phyloP scores from a whole-genome alignment of 139 green algal species.

The Ettlia oleoabundans region DNA sequence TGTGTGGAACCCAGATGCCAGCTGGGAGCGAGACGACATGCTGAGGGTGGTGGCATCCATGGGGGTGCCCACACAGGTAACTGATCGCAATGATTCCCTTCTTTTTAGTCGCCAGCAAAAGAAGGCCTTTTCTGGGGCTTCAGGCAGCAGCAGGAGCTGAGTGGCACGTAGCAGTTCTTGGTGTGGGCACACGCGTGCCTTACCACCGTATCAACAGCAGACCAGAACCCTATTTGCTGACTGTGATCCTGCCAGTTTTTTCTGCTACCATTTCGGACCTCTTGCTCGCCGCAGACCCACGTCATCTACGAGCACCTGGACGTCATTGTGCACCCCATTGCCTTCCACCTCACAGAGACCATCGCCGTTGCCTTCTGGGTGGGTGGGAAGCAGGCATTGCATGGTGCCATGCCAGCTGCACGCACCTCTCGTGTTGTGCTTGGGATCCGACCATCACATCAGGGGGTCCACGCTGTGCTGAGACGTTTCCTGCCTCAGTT shows the following conservation, averaged over 20 bases:
- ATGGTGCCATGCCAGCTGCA: too few species aligned
- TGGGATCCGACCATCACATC: too few species aligned
- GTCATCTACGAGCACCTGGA: slow-evolving; percentile 75
- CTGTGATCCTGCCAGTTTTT: too few species aligned
- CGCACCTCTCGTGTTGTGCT: too few species aligned
- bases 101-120: too few species aligned
- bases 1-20: slow-evolving; percentile 69
- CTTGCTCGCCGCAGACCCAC: slow-evolving; percentile 31
- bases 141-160: too few species aligned
- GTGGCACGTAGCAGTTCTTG: background rate
- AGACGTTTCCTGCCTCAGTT: too few species aligned
- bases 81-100: too few species aligned
- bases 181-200: background rate
- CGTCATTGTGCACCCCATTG: slow-evolving; percentile 67
- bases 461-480: too few species aligned
- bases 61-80: slow-evolving; percentile 55
- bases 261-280: background rate
- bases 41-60: slow-evolving; percentile 50
- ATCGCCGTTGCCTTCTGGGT: slow-evolving; percentile 61
- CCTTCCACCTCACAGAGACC: slow-evolving; percentile 63
- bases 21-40: slow-evolving; percentile 52
- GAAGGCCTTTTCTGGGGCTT: too few species aligned
- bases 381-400: background rate
- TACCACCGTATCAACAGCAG: background rate
- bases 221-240: too few species aligned